Percentiles rank a stretch among this genome's conserved stretches.
phyloP scores from a whole-genome alignment of 2,329 filamentous ascomycete genomes.

The Oidium heveae region DNA sequence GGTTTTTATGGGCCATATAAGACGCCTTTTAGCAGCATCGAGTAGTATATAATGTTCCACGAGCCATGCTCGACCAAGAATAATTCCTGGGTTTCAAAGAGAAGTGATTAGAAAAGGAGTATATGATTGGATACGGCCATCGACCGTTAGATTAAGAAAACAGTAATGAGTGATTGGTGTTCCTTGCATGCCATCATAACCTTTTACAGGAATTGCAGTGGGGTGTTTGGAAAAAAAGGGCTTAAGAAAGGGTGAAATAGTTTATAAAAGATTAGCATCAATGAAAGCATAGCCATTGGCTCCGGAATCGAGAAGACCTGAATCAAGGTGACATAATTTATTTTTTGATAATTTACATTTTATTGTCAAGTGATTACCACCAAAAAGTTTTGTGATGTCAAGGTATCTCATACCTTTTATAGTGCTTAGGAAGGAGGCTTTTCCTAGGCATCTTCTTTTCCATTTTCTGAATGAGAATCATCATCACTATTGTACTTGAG shows the following conservation, averaged over 20 bases:
- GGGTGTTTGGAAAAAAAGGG: not conserved
- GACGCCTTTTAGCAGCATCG: too few species aligned
- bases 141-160: not conserved
- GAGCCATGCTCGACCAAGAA: not conserved
- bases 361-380: not conserved
- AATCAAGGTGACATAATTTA: not conserved
- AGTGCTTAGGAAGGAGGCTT: not conserved
- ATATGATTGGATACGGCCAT: not conserved
- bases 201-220: not conserved
- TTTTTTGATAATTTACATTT: not conserved
- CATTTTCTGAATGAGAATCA: not conserved
- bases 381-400: not conserved
- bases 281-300: not conserved
- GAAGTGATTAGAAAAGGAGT: not conserved
- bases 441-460: not conserved
- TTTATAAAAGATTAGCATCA: not conserved
- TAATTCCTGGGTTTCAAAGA: not conserved
- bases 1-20: too few species aligned
- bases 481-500: too few species aligned
- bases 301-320: not conserved
- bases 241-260: not conserved
- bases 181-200: not conserved
- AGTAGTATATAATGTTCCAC: not conserved
- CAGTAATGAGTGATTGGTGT: not conserved
- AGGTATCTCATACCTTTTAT: not conserved